Base-by-base conservation (phyloP, 306 rosid genomes). In the Casuarina glauca region DNA sequence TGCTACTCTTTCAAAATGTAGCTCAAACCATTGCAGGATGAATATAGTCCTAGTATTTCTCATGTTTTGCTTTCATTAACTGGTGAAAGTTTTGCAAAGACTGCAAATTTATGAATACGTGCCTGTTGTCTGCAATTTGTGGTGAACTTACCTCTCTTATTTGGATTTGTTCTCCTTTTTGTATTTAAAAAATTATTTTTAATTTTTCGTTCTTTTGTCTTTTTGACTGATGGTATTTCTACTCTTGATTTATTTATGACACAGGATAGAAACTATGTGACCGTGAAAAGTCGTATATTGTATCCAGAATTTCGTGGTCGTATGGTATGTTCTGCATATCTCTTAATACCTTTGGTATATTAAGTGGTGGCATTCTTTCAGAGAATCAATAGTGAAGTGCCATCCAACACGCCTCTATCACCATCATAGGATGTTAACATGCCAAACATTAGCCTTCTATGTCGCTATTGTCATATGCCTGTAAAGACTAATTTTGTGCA, bases 231-330 rank as follows among this genome's bases (percentile, higher is more conserved):
- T n/a, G 70, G 39, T 50, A 62, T 67, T 74, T 72, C 76, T 69
- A 83, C 35, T 16, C 72, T 55, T 79, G 48, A 69, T 39, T 72
- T 78, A 71, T 83, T 57, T 84, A 52, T 80, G 86, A 75, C 62
- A 72, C 96, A 95, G 99, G 97, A 90, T 76, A 88, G 98, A 70
- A 90, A 85, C 64, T 96, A 96, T 39, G 90, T 96, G 82, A 88
- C 89, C 39, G 87, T 85, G 64, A 96, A 91, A 90, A 87, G 70
- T 74, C 97, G 97, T 57, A 93, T 93, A 53, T 80, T 93, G 48
- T 82, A 84, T 86, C 99, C 99, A 41, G 99, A 96, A 80, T 96
- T 93, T 76, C 98, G 98, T 81, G 98, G 99, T 73, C 98, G 99
- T 50, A 96, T 96, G 99, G 99, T 95, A 88, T 75, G 94, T 61